phyloP scores from a whole-genome alignment of 352 stramenopile genomes.

The Plasmopara viticola region DNA sequence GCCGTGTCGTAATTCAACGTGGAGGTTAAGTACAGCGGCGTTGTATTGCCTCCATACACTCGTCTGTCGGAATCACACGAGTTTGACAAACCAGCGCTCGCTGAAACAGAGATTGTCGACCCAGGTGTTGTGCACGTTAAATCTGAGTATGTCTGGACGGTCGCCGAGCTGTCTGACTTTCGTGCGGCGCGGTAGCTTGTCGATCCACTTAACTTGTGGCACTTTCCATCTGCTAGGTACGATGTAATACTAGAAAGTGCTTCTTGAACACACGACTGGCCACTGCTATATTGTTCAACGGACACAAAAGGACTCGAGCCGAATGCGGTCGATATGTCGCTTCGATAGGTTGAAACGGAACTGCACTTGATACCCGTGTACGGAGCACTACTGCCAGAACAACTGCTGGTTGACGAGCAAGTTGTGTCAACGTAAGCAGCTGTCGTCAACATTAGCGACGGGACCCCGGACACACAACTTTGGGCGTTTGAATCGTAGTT shows the following conservation, averaged over 20 bases:
- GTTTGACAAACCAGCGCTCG: background rate
- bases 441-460: background rate
- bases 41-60: background rate
- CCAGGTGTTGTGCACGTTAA: background rate
- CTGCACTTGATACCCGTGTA: slow-evolving; percentile 3
- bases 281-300: slow-evolving; percentile 2
- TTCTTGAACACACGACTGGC: no score
- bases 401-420: background rate
- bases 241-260: slow-evolving; percentile 1
- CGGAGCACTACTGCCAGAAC: background rate
- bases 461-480: background rate
- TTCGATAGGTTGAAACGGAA: background rate
- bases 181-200: slow-evolving; percentile 5
- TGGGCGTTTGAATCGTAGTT: slow-evolving; percentile 3
- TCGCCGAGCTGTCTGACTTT: background rate
- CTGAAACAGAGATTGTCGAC: background rate
- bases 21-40: background rate
- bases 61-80: background rate
- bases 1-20: no score
- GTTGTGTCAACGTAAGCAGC: background rate
- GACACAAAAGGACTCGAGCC: background rate
- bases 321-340: slow-evolving; percentile 1
- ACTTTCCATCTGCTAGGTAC: slow-evolving; percentile 7
- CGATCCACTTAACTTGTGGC: background rate
- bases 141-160: slow-evolving; percentile 2